Percentiles rank a stretch among this genome's conserved stretches.
phyloP scores from a whole-genome alignment of 257 asterid species.

The Handroanthus guayacan region DNA sequence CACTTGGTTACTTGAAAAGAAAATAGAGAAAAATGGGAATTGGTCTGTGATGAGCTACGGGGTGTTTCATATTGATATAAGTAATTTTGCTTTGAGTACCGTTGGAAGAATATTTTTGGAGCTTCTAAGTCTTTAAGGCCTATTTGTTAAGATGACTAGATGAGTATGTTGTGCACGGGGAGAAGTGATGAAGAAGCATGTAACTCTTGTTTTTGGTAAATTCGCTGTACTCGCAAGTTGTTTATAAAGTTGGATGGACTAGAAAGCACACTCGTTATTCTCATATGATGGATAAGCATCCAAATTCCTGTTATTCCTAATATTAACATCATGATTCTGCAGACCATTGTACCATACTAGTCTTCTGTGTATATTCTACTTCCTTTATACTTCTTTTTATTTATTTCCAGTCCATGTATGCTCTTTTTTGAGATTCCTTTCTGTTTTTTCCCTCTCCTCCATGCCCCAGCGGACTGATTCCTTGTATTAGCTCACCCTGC shows the following conservation, averaged over 20 bases:
- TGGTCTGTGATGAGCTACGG: not conserved
- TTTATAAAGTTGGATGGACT: not conserved
- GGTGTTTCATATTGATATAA: not conserved
- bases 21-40: not conserved
- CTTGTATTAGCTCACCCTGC: not conserved
- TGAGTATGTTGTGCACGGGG: not conserved
- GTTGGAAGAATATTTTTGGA: not conserved
- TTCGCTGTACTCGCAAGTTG: not conserved
- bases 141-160: not conserved
- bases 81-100: not conserved
- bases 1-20: conserved; percentile 4
- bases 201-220: not conserved
- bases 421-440: not conserved
- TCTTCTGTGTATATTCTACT: not conserved
- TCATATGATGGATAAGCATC: not conserved
- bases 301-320: not conserved
- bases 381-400: not conserved
- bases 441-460: not conserved
- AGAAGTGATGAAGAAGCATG: not conserved
- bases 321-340: not conserved
- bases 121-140: not conserved
- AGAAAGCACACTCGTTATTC: not conserved
- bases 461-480: not conserved
- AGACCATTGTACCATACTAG: not conserved
- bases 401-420: not conserved